phyloP scores from a whole-genome alignment of 1,284 basidiomycete species.

The Coniferiporia weirii region DNA sequence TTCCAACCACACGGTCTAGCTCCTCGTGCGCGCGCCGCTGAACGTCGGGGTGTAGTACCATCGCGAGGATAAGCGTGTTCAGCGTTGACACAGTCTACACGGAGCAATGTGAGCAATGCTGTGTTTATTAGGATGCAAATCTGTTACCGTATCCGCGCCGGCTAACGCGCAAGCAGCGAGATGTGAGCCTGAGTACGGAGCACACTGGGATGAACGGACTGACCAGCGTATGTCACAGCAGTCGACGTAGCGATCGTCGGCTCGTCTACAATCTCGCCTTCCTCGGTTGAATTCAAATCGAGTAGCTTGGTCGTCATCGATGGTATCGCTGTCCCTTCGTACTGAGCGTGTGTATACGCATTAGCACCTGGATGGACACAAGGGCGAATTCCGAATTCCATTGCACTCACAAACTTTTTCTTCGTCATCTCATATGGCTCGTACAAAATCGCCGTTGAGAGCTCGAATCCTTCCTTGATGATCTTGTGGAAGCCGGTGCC shows the following conservation, averaged over 20 bases:
- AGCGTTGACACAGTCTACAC: conserved; percentile 11
- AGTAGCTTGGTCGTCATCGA: conserved; percentile 14
- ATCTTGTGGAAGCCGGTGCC: conserved; percentile 13
- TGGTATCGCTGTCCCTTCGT: conserved; percentile 6
- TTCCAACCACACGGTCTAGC: conserved; percentile 21
- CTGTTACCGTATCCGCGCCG: neutral
- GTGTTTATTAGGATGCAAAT: neutral
- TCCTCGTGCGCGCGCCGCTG: conserved; percentile 18
- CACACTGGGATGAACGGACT: neutral
- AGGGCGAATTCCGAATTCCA: neutral
- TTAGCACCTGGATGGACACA: neutral
- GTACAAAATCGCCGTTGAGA: conserved; percentile 3
- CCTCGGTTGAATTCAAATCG: neutral
- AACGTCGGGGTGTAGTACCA: conserved; percentile 17
- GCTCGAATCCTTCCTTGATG: neutral
- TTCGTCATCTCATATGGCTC: neutral
- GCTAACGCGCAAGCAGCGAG: neutral
- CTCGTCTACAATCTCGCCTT: too few relatives aligned
- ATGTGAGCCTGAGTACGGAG: neutral
- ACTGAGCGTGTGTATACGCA: neutral
- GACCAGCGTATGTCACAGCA: too few relatives aligned
- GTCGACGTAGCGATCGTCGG: too few relatives aligned
- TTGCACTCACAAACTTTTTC: neutral
- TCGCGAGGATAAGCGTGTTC: conserved; percentile 17
- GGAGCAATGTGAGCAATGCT: neutral